These are phyloP conservation scores for Trichophyton simii DNA, from an alignment of 2,329 filamentous ascomycete genomes.

Conservation along the genomic window DNA sequence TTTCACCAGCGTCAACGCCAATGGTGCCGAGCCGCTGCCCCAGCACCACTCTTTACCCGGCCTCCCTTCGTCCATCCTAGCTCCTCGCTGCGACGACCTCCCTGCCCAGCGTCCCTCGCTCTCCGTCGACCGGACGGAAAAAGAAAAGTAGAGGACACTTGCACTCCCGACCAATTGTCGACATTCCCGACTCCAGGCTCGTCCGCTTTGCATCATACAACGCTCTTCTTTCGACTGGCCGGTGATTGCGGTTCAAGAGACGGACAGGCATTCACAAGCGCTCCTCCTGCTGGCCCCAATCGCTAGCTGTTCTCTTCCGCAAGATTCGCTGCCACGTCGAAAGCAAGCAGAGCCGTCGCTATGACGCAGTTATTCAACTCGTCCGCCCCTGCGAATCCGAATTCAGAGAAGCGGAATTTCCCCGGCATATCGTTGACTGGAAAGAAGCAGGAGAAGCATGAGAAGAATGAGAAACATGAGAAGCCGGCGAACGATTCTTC, in stretches of 20 bases:
- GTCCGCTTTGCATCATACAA: slow-evolving; percentile 11
- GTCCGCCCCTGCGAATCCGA: slow-evolving; percentile 27
- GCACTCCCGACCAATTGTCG: not conserved
- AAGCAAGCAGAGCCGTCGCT: slow-evolving; percentile 1
- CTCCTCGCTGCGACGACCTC: not conserved
- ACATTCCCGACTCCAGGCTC: not conserved
- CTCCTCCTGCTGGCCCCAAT: not conserved
- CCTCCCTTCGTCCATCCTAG: not conserved
- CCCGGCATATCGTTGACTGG: slow-evolving; percentile 33
- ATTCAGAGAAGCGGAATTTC: slow-evolving; percentile 37
- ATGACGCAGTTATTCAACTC: slow-evolving; percentile 35
- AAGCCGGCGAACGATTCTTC: slow-evolving; percentile 31
- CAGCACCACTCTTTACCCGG: not conserved
- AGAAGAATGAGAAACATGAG: not conserved
- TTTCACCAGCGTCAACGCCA: not conserved
- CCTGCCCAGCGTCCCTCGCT: not conserved
- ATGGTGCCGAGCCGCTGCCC: slow-evolving; percentile 1
- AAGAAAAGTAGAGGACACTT: slow-evolving; percentile 3
- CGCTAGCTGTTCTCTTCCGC: not conserved
- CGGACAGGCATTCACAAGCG: not conserved
- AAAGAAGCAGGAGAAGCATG: slow-evolving; percentile 22
- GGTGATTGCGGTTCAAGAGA: not conserved
- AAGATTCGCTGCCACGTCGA: slow-evolving; percentile 1
- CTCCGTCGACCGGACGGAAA: not conserved
- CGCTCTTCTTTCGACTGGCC: slow-evolving; percentile 10